Conservation (phyloP, 163 green algal genomes). For the Chlamydomonas reinhardtii region DNA sequence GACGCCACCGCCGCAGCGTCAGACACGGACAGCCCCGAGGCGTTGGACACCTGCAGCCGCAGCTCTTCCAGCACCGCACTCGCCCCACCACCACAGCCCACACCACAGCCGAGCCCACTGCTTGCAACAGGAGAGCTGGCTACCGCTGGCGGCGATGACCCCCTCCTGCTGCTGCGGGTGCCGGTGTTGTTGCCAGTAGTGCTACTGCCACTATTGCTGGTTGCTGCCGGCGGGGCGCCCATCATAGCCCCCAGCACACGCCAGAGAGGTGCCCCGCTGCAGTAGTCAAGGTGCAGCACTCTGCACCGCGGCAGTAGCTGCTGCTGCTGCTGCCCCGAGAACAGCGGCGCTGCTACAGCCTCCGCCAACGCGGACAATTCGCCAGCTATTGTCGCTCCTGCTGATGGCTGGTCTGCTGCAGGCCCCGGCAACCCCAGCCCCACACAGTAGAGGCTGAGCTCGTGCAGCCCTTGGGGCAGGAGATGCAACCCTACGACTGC, state of each 20-base stretch:
- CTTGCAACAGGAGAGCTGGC: too few relatives aligned
- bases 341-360: background rate
- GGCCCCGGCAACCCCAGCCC: background rate
- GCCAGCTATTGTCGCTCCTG: background rate
- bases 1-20: conserved; percentile 36
- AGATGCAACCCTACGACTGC: background rate
- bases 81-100: too few relatives aligned
- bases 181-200: too few relatives aligned
- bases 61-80: conserved; percentile 5
- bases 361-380: background rate
- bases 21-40: background rate
- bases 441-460: conserved; percentile 5
- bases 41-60: background rate
- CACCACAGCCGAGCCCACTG: too few relatives aligned
- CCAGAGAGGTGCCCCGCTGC: background rate
- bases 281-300: conserved; percentile 33
- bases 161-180: background rate
- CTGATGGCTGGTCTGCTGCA: background rate
- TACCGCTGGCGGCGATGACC: background rate
- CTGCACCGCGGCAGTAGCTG: conserved; percentile 12
- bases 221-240: too few relatives aligned
- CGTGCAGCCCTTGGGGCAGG: background rate
- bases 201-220: background rate
- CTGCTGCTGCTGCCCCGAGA: background rate
- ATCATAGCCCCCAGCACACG: background rate